phyloP scores from a whole-genome alignment of 352 stramenopile species.

The Phytophthora litchii region DNA sequence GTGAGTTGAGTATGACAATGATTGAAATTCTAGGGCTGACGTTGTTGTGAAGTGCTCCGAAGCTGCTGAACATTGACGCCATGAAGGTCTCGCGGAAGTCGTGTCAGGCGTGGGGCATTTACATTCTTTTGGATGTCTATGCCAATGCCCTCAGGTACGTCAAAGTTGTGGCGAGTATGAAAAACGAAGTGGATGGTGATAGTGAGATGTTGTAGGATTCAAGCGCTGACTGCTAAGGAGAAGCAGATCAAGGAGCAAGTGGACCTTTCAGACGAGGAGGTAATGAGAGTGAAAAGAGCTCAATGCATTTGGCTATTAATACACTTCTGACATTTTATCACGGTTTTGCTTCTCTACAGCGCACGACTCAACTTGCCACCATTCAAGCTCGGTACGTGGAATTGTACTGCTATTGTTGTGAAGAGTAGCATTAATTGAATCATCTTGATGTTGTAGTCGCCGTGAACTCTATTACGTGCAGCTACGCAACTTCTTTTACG shows the following conservation, averaged over 20 bases:
- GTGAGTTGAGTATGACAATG: too few relatives aligned
- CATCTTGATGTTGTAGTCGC: conserved; percentile 38
- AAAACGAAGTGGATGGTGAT: conserved; percentile 4
- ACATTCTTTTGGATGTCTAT: conserved; percentile 81
- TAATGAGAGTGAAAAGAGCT: too few relatives aligned
- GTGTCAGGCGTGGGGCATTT: conserved; percentile 75
- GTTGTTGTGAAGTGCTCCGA: conserved; percentile 59
- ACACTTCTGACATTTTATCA: too few relatives aligned
- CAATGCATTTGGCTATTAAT: too few relatives aligned
- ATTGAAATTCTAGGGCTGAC: conserved; percentile 4
- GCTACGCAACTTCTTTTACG: conserved; percentile 82
- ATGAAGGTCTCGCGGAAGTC: conserved; percentile 72
- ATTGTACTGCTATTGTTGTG: not conserved
- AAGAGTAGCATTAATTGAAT: conserved; percentile 2
- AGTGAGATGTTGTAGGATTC: conserved; percentile 46
- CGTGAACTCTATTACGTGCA: conserved; percentile 82
- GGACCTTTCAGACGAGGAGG: conserved; percentile 59
- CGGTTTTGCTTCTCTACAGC: too few relatives aligned
- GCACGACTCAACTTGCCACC: conserved; percentile 40
- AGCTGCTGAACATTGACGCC: conserved; percentile 77
- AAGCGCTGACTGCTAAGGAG: conserved; percentile 61
- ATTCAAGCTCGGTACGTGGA: conserved; percentile 51
- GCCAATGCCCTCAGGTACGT: conserved; percentile 74
- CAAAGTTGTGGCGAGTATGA: not conserved
- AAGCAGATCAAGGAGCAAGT: conserved; percentile 55